phyloP scores from a whole-genome alignment of 129 eudicot genomes.

The Artemisia annua region DNA sequence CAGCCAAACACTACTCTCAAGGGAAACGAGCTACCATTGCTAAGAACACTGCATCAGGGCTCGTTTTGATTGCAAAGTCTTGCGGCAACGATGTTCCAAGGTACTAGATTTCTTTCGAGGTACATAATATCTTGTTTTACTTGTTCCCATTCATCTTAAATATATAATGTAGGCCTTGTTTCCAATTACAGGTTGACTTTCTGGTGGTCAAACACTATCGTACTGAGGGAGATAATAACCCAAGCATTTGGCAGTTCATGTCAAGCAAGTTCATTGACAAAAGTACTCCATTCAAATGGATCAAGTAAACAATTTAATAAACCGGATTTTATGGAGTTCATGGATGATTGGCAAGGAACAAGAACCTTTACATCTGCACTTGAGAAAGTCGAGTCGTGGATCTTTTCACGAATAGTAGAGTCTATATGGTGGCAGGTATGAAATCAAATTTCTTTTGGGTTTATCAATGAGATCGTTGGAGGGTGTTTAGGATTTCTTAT shows the following conservation, averaged over 20 bases:
- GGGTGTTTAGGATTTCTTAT: too few relatives aligned
- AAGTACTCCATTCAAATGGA: conserved; percentile 41
- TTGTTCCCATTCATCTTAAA: conserved; percentile 1
- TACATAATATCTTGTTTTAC: background rate
- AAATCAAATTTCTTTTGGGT: background rate
- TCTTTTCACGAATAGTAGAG: conserved; percentile 88
- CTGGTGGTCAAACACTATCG: conserved; percentile 90
- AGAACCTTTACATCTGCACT: conserved; percentile 79
- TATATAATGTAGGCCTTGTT: conserved; percentile 4
- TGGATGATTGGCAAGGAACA: conserved; percentile 95
- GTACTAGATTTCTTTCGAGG: conserved; percentile 32
- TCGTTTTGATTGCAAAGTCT: conserved; percentile 80
- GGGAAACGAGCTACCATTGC: conserved; percentile 74
- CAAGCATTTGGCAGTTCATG: conserved; percentile 87
- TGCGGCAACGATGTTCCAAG: conserved; percentile 93
- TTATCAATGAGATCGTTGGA: background rate
- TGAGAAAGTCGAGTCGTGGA: conserved; percentile 94
- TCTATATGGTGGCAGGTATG: conserved; percentile 99
- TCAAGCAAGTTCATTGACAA: conserved; percentile 50
- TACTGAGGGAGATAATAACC: conserved; percentile 77
- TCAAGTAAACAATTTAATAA: conserved; percentile 51
- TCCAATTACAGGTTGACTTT: conserved; percentile 66
- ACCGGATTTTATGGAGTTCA: conserved; percentile 54
- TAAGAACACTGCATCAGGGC: conserved; percentile 84
- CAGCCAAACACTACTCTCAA: conserved; percentile 90